Base-by-base conservation (phyloP, 331 rosid species). In the Malus hybrid region DNA sequence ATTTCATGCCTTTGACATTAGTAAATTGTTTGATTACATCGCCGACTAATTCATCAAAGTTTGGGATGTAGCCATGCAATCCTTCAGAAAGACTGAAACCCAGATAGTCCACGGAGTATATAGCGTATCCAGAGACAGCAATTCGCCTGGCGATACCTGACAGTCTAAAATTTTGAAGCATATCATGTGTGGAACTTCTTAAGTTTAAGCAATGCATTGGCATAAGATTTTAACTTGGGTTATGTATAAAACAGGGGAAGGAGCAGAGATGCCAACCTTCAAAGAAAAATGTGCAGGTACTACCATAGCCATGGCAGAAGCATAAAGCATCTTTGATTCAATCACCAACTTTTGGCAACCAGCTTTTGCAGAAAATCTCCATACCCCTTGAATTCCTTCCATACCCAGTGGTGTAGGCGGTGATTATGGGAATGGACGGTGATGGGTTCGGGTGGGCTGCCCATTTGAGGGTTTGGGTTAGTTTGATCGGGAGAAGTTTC, bases 51-150 rank as follows among this genome's bases (percentile, higher is more conserved):
- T 84, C 77, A 83, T 87, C 94, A 36, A 91, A 87, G 46, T 84
- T 86, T 11, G 88, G 86, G 63, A 91, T 86, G 78, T 86, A 89
- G 42, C 97, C 92, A 76, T 91, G 97, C 32, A 89, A 80, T 44
- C 97, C 97, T 76, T 91, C 92, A 61, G 97, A 91, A 67, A 91
- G 92, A 53, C 97, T 94, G n/a, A 89, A 87, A 24, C 94, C 92
- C 0, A 92, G 92, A 83, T 84, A 89, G 81, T 89, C 97, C 87
- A 89, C 79, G 26, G 97, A 91, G 52, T 82, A 87, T 69, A 89
- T 83, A 33, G 71, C 92, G 77, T 89, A 89, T 26, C 97, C 94
- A 10, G 91, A 66, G 60, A 84, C 86, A 50, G 94, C 92, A 77
- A 91, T 83, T 74, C 80, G 80, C 83, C 70, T 87, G 7, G 97